phyloP scores from a whole-genome alignment of 805 yeast genomes.

The Metschnikowia gelsemii region DNA sequence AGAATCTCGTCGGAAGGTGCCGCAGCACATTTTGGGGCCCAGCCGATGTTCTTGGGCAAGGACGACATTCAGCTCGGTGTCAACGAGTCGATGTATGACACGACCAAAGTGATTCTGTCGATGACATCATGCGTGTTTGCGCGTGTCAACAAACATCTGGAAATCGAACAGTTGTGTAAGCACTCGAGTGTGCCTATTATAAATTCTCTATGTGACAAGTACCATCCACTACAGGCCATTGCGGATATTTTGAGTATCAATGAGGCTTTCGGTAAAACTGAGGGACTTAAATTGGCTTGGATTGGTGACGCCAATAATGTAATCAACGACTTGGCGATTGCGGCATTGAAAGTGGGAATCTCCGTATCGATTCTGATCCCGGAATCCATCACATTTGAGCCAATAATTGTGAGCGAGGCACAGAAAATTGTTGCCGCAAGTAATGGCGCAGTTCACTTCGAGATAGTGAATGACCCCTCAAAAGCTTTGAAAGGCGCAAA shows the following conservation, averaged over 20 bases:
- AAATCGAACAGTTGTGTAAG: conserved; percentile 72
- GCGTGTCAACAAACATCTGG: conserved; percentile 84
- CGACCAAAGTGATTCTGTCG: conserved; percentile 84
- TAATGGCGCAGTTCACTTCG: conserved; percentile 42
- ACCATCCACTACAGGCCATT: conserved; percentile 94
- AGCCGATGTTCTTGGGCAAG: conserved; percentile 93
- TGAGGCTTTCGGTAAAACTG: conserved; percentile 62
- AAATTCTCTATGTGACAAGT: conserved; percentile 88
- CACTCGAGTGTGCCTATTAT: conserved; percentile 88
- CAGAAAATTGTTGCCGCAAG: conserved; percentile 46
- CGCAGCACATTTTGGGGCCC: conserved; percentile 87
- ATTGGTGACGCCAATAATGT: conserved; percentile 97
- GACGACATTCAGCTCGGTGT: conserved; percentile 97
- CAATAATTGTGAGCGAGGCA: conserved; percentile 55
- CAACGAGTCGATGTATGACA: conserved; percentile 86
- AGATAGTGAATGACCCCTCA: conserved; percentile 68
- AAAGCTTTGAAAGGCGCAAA: conserved; percentile 73
- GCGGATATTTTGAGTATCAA: conserved; percentile 85
- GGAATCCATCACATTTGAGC: conserved; percentile 60
- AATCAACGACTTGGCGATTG: conserved; percentile 87
- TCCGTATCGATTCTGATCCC: conserved; percentile 86
- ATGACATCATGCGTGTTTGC: conserved; percentile 98
- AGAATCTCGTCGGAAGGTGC: conserved; percentile 95
- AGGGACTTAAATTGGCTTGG: conserved; percentile 83
- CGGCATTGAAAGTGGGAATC: conserved; percentile 81